Base-by-base conservation (phyloP, 2,329 filamentous ascomycete species). In the Pseudogymnoascus sp. region DNA sequence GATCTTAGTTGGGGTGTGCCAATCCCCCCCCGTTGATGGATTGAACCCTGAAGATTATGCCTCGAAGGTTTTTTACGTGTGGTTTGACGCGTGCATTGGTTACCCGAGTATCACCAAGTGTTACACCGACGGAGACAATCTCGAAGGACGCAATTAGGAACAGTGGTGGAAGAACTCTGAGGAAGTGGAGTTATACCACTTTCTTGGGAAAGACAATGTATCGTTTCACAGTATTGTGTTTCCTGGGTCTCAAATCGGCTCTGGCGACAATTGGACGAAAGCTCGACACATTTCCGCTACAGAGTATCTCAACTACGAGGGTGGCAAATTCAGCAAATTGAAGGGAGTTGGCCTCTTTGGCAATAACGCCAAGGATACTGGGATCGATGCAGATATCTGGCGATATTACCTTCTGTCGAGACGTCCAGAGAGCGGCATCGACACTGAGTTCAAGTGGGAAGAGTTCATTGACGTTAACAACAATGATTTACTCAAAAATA, bases 101-200 rank as follows among this genome's bases (percentile, higher is more conserved):
- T 96, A 96, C 73, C 86, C 91, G 12, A 94, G 90, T 2, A 96
- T 96, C 68, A 94, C 91, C 2, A 90, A 89, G 68, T 90, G 84
- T 69, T 94, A 93, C 75, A 95, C 91, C 3, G 81, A 84, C 42
- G 81, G 37, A 16, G 37, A 40, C 37, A 40, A 40, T 40, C 37
- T 40, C n/a, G 37, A 40, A 3, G 37, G n/a, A n/a, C 14, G 37
- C n/a, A 40, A 92, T 66, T 96, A 91, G 91, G 85, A 93, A 78
- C 83, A 90, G 73, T 96, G 91, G 92, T 96, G 91, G 91, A 86
- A 88, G 73, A 88, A 92, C 74, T 90, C 90, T 0, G 87, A 93
- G 44, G 81, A 94, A 37, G 91, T 96, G 50, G 83, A 87, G 71
- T 82, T 96, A 12, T 94, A 92, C 75, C 91, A 96, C 77, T 93